Percentiles rank a stretch among this genome's conserved stretches.
Conservation (phyloP, 352 stramenopile genomes). For the Phytopythium litorale region DNA sequence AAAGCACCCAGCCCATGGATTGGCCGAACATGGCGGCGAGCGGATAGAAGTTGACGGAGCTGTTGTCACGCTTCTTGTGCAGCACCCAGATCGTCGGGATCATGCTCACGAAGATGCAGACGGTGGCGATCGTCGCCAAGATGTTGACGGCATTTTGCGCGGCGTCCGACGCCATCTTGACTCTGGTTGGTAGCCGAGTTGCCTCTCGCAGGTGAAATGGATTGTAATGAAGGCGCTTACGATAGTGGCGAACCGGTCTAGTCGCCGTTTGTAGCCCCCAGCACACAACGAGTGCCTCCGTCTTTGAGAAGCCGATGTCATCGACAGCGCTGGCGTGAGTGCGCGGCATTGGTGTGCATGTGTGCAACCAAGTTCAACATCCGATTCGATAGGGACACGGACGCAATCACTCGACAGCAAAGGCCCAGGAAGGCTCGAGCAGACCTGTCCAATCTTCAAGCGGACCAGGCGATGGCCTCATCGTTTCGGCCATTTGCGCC, state of each 20-base stretch:
- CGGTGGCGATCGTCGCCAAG: conserved; percentile 26
- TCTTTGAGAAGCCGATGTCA: too few species aligned
- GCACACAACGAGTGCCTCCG: too few species aligned
- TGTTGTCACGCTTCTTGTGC: conserved; percentile 17
- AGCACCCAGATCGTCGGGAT: conserved; percentile 18
- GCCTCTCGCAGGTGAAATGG: background rate
- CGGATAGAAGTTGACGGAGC: conserved; percentile 21
- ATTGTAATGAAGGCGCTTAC: background rate
- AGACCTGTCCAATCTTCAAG: too few species aligned
- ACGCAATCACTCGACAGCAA: too few species aligned
- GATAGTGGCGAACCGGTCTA: background rate
- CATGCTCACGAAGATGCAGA: conserved; percentile 29
- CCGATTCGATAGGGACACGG: too few species aligned
- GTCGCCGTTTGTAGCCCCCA: too few species aligned
- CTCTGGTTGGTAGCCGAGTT: background rate
- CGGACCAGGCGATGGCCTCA: too few species aligned
- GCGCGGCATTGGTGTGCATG: too few species aligned
- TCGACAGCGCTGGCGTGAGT: background rate
- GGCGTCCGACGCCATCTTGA: conserved; percentile 17
- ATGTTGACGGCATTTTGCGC: conserved; percentile 23
- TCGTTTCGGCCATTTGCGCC: too few species aligned
- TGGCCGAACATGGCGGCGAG: conserved; percentile 25
- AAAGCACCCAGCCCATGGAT: conserved; percentile 24
- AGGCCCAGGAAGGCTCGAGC: too few species aligned
- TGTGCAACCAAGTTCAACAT: too few species aligned